A percentile compares a stretch with the other conserved stretches of the same genome.
Evolutionary conservation across 164 flowering plant genomes (phyloP).

Genomic region (Sextonia rubra): DNA sequence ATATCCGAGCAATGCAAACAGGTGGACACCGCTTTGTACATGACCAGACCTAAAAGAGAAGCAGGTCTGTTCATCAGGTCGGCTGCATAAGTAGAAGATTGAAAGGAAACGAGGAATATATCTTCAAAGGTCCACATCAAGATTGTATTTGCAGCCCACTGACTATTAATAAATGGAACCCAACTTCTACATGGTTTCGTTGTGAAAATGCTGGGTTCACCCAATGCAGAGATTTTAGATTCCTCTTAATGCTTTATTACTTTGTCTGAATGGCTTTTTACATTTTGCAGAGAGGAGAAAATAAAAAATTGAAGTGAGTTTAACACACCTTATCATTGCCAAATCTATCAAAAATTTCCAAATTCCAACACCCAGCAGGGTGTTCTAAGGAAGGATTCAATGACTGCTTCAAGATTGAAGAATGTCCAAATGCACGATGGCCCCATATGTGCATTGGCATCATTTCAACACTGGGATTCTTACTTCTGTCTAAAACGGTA

Average conservation of each 20-base stretch:
- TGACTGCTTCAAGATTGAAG: conserved; percentile 5
- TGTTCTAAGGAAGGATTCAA: conserved; percentile 5
- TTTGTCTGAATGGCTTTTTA: not conserved
- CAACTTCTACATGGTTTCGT: not conserved
- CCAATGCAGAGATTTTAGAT: not conserved
- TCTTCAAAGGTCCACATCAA: not conserved
- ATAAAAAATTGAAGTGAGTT: not conserved
- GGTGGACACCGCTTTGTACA: too few species aligned
- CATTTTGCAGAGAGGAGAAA: not conserved
- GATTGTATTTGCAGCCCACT: not conserved
- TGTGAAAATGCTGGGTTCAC: not conserved
- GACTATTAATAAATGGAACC: not conserved
- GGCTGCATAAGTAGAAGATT: not conserved
- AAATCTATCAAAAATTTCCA: conserved; percentile 3
- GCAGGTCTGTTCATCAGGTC: not conserved
- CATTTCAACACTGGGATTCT: conserved; percentile 4
- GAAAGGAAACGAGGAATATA: not conserved
- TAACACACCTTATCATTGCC: conserved; percentile 22
- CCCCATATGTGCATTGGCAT: not conserved
- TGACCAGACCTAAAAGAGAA: not conserved
- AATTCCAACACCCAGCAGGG: conserved; percentile 12
- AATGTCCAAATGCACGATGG: conserved; percentile 5
- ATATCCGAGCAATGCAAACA: too few species aligned
- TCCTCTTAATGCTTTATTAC: not conserved
- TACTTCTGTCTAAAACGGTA: conserved; percentile 11